Evolutionary conservation across 257 asterid genomes (phyloP), one percentile per base, ranked within the genome.

Genomic region (Gynochthodes officinalis): DNA sequence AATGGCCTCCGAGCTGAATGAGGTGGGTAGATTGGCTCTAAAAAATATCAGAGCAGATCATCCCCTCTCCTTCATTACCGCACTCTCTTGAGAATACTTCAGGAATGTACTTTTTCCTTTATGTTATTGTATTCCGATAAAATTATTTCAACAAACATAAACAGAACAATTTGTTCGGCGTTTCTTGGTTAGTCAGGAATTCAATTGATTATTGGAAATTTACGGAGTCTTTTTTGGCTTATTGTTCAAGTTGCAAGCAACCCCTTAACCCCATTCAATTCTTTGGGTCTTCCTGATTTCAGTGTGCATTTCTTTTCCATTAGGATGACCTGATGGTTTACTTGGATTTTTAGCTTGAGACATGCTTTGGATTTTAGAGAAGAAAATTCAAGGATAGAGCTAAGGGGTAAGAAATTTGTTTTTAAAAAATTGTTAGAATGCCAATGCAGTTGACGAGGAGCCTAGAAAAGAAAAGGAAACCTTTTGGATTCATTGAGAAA

Each of bases 181-280:
- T 68, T 37, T n/a, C n/a, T 60, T 54, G 16, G 10, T 54, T 70
- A n/a, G 58, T 69, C 39, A 70, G 71, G 30, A 21, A 76, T 76
- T 76, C 67, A 62, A 61, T 76, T 76, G 27, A 69, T 70, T 76
- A 53, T 70, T 62, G 52, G 79, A 52, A 69, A 76, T 28, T 59
- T 52, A 13, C 4, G 53, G 54, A 27, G 25, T 42, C 19, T 54
- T 70, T 55, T 37, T 42, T n/a, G 42, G 19, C n/a, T 1, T 46
- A 7, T 30, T 37, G 27, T 27, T 40, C 12, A n/a, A 55, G 61
- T 27, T 55, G 33, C 23, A n/a, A 25, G 40, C 4, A 46, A 28
- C 52, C 14, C 0, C 37, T 32, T n/a, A n/a, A n/a, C n/a, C n/a
- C n/a, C n/a, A n/a, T n/a, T n/a, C n/a, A n/a, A n/a, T n/a, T n/a